These are phyloP conservation scores for Plantago major DNA, from an alignment of 257 asterid species.

Conservation along the genomic window DNA sequence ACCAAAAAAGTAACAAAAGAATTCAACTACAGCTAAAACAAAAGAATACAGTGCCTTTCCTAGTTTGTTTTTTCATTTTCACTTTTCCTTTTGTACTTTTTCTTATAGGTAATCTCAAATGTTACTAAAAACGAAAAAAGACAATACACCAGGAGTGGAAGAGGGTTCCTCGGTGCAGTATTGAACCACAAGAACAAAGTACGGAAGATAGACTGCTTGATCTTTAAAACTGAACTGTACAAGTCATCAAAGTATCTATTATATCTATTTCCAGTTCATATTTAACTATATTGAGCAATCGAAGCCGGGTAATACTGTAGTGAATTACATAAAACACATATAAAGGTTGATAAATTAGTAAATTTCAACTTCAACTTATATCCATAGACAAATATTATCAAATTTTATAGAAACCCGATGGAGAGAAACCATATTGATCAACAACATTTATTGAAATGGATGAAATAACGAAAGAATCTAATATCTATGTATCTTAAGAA, in stretches of 20 bases:
- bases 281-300: not conserved
- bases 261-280: not conserved
- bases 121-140: too few relatives aligned
- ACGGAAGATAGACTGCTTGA: too few relatives aligned
- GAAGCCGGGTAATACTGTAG: not conserved
- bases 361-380: conserved; percentile 5
- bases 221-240: too few relatives aligned
- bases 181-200: too few relatives aligned
- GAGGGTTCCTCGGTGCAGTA: too few relatives aligned
- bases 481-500: not conserved
- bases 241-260: not conserved
- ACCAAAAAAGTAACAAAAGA: conserved; percentile 5
- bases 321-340: not conserved
- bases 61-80: not conserved
- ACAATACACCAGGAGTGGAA: too few relatives aligned
- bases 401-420: not conserved
- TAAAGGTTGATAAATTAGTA: not conserved
- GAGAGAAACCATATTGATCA: not conserved
- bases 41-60: conserved; percentile 7
- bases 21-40: conserved; percentile 13
- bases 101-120: too few relatives aligned
- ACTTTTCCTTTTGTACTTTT: too few relatives aligned
- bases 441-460: not conserved
- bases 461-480: conserved; percentile 7
- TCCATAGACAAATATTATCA: conserved; percentile 12